phyloP scores from a whole-genome alignment of 1,284 basidiomycete genomes.

The Pterula multifida region DNA sequence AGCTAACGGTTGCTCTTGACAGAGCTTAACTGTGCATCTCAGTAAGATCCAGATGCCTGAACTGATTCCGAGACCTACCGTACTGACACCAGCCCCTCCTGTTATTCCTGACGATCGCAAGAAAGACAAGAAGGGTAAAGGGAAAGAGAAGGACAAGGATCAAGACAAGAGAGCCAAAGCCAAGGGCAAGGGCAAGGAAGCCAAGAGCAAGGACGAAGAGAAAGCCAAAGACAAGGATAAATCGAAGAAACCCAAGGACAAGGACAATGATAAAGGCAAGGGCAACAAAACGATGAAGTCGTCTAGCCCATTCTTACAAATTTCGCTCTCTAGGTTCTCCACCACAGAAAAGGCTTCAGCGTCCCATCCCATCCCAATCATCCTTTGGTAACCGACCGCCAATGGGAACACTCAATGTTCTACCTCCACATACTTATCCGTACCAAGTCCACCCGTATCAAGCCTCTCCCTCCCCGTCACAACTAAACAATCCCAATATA shows the following conservation, averaged over 20 bases:
- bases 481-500: constrained; percentile 29
- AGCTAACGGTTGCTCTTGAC: constrained; percentile 7
- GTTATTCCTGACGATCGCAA: constrained; percentile 1
- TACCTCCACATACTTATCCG: constrained; percentile 8
- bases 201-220: neutral
- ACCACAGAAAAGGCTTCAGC: constrained; percentile 9
- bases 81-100: constrained; percentile 1
- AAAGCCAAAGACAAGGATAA: neutral
- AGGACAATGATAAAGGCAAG: constrained; percentile 21
- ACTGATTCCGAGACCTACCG: constrained; percentile 34
- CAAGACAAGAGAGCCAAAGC: constrained; percentile 1
- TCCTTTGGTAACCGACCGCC: constrained; percentile 3
- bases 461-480: constrained; percentile 31
- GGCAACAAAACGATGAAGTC: constrained; percentile 12
- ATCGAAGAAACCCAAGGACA: constrained; percentile 15
- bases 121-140: constrained; percentile 6
- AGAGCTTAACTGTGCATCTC: constrained; percentile 55
- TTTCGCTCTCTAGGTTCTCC: constrained; percentile 4
- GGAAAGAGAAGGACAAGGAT: constrained; percentile 12
- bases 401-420: neutral
- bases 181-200: neutral
- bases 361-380: constrained; percentile 4
- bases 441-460: constrained; percentile 23
- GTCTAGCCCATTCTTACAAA: constrained; percentile 2
- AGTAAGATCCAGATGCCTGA: constrained; percentile 80